These are phyloP conservation scores for Sporothrix sp. DNA, from an alignment of 2,329 filamentous ascomycete genomes.

Conservation along the genomic window DNA sequence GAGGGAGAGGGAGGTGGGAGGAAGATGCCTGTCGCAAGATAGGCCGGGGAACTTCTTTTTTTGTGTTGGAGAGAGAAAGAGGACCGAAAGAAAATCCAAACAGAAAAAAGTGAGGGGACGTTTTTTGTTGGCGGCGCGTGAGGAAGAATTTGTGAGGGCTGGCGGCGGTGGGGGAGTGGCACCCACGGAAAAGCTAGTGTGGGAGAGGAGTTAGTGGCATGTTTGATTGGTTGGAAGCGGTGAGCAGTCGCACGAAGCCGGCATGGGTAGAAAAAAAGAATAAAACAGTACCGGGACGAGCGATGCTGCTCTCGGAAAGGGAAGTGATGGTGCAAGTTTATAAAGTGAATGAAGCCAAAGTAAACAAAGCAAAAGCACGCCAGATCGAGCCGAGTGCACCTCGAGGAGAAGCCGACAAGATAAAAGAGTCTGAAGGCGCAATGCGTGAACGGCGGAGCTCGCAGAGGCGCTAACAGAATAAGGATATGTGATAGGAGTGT, in stretches of 20 bases:
- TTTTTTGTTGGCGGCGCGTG: constrained; percentile 12
- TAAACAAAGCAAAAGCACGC: no score
- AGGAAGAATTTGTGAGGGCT: constrained; percentile 15
- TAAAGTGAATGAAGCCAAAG: neutral
- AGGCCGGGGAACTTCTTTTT: neutral
- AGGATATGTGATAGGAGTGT: no score
- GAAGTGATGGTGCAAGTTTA: neutral
- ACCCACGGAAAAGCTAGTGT: constrained; percentile 10
- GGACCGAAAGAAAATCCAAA: constrained; percentile 9
- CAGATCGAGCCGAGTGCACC: no score
- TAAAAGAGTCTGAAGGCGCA: no score
- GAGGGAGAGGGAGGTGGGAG: neutral
- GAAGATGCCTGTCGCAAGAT: constrained; percentile 1
- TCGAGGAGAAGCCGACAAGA: no score
- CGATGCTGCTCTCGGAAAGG: neutral
- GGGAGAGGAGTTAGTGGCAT: constrained; percentile 10
- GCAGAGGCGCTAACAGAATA: no score
- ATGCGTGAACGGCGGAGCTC: no score
- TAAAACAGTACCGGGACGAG: no score
- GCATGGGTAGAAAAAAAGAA: constrained; percentile 5
- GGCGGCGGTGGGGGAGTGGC: constrained; percentile 8
- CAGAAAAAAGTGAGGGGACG: constrained; percentile 14
- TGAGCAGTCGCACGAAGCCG: constrained; percentile 12
- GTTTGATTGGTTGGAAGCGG: constrained; percentile 13
- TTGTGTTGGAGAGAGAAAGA: constrained; percentile 1